Base-by-base conservation (phyloP, 768 basidiomycete genomes). In the Phlegmacium glaucopus region DNA sequence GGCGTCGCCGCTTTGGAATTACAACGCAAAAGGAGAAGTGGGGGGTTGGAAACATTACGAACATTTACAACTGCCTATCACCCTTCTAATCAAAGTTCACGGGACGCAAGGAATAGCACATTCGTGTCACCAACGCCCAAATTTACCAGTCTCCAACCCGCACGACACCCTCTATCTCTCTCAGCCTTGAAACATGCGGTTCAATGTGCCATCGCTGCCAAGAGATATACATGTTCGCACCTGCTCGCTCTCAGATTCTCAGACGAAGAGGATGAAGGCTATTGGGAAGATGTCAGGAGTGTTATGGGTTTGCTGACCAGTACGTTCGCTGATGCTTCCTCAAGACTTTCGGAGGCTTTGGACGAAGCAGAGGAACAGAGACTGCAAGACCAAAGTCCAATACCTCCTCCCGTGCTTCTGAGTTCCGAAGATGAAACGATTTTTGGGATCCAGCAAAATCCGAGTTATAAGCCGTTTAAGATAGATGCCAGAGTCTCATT, bases 231-330 rank as follows among this genome's bases (percentile, higher is more conserved):
- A 0, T 88, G 85, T 47, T 77, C 90, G 2, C 87, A 93, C 60
- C 72, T 93, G 4, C 72, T 93, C 3, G 90, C 90, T 4, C 63
- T 93, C 41, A 76, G 90, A 2, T 93, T 93, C 59, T 59, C 53
- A 36, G 83, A 84, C 39, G 80, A 79, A 40, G 86, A 83, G 28
- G 86, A 88, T 52, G 83, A 84, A 42, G 71, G 74, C 5, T 93
- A 93, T 55, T 93, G 90, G 90, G 90, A 91, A 55, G 84, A 91
- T 55, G 88, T 88, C 25, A 76, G 85, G 11, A 80, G 83, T 22
- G 80, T 93, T 41, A 83, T 90, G 74, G 72, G 71, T 10, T 61
- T 92, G 10, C 63, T 92, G 50, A 85, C 83, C 7, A 81, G 74
- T 34, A 76, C 87, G 8, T 72, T 92, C 28, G 71, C 72, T 2